A percentile compares a stretch with the other conserved stretches of the same genome.
Conservation (phyloP, 2,329 filamentous ascomycete genomes). For the Cytospora piceae region DNA sequence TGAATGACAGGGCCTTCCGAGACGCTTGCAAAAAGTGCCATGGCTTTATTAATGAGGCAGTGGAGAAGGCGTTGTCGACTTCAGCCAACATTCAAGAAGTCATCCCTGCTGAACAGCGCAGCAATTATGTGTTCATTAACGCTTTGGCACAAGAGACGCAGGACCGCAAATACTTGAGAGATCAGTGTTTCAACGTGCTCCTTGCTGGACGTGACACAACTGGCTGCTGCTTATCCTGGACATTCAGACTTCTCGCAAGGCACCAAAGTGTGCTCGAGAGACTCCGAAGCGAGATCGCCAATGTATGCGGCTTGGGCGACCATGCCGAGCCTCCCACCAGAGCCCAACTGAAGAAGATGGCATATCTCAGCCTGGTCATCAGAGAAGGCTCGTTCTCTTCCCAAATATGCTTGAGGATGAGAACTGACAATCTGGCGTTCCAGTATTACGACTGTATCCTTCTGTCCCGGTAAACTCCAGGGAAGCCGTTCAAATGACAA, state of each 20-base stretch:
- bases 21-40: constrained; percentile 17
- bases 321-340: constrained; percentile 28
- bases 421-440: constrained; percentile 25
- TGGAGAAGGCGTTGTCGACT: constrained; percentile 11
- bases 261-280: constrained; percentile 32
- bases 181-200: constrained; percentile 35
- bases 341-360: constrained; percentile 32
- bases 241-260: constrained; percentile 34
- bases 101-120: background rate
- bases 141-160: constrained; percentile 8
- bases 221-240: constrained; percentile 35
- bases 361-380: constrained; percentile 33
- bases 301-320: constrained; percentile 28
- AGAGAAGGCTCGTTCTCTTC: constrained; percentile 21
- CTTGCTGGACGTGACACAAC: constrained; percentile 35
- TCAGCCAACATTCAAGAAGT: background rate
- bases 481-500: constrained; percentile 37
- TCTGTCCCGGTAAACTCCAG: constrained; percentile 42
- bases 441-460: constrained; percentile 41
- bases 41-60: constrained; percentile 8
- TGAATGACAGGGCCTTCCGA: constrained; percentile 13
- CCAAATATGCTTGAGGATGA: background rate
- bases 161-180: constrained; percentile 30
- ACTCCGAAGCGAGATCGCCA: constrained; percentile 31
- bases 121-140: constrained; percentile 16